Conservation (phyloP, 1,284 basidiomycete genomes). For the Marasmius sp. region DNA sequence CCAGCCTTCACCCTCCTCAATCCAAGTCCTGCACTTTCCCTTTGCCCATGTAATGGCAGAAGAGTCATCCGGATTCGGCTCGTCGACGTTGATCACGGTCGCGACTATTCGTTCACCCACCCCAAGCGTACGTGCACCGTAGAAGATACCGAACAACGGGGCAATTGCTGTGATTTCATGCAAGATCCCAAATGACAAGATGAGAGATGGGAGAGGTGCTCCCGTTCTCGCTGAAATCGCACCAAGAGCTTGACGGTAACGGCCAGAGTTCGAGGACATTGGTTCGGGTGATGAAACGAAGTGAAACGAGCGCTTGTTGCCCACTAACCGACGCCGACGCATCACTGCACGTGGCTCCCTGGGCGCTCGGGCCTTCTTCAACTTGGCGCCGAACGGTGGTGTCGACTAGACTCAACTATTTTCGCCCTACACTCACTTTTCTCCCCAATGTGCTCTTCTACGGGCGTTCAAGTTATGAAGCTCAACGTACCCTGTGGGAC, state of each 20-base stretch:
- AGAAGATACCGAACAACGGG: conserved; percentile 79
- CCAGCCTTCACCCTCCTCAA: conserved; percentile 73
- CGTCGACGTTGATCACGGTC: conserved; percentile 21
- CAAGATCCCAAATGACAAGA: conserved; percentile 79
- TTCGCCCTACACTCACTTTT: too few species aligned
- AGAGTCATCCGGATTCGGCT: conserved; percentile 5
- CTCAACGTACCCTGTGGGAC: too few species aligned
- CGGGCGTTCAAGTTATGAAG: too few species aligned
- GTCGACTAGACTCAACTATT: too few species aligned
- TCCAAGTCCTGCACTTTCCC: conserved; percentile 52
- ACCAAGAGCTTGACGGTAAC: conserved; percentile 54
- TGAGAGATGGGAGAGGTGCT: conserved; percentile 74
- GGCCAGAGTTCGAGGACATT: conserved; percentile 4
- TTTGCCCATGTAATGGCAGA: conserved; percentile 35
- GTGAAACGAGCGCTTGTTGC: too few species aligned
- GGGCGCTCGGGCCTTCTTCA: too few species aligned
- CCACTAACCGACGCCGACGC: too few species aligned
- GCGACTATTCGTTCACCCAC: conserved; percentile 70
- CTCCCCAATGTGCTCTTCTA: too few species aligned
- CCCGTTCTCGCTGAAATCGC: conserved; percentile 62
- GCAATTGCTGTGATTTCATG: conserved; percentile 87
- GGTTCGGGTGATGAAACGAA: too few species aligned
- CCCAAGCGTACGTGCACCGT: conserved; percentile 65
- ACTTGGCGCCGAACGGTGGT: too few species aligned
- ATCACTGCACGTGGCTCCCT: too few species aligned